These are phyloP conservation scores for Magnaporthiopsis poae DNA, from an alignment of 2,329 filamentous ascomycete species.

Conservation along the genomic window DNA sequence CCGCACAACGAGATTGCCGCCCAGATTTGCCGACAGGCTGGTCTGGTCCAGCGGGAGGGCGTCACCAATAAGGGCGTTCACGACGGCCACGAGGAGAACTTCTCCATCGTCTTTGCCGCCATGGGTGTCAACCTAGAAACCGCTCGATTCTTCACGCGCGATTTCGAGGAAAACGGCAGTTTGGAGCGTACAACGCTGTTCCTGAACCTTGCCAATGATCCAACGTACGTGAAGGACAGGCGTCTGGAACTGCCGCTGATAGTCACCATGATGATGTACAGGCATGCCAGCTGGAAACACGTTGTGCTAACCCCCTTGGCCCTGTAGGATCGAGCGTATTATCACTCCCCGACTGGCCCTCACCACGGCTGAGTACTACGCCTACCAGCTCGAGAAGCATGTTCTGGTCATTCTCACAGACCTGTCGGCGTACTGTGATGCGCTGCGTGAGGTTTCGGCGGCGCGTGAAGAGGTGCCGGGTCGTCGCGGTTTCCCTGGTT, in stretches of 20 bases:
- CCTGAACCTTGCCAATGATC: slow-evolving; percentile 97
- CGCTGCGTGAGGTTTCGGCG: slow-evolving; percentile 94
- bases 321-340: slow-evolving; percentile 84
- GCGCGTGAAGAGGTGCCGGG: slow-evolving; percentile 97
- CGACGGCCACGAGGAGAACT: slow-evolving; percentile 96
- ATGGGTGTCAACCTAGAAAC: slow-evolving; percentile 99
- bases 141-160: slow-evolving; percentile 91
- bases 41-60: slow-evolving; percentile 71
- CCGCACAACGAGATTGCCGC: slow-evolving; percentile 99
- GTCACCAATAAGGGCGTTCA: slow-evolving; percentile 86
- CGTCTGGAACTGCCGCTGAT: not conserved
- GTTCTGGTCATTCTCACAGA: slow-evolving; percentile 97
- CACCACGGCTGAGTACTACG: slow-evolving; percentile 98
- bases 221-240: slow-evolving; percentile 58
- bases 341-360: slow-evolving; percentile 96
- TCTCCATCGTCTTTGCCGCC: slow-evolving; percentile 97
- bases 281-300: slow-evolving; percentile 11
- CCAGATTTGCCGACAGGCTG: slow-evolving; percentile 94
- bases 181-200: slow-evolving; percentile 95
- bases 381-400: slow-evolving; percentile 99
- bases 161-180: slow-evolving; percentile 98
- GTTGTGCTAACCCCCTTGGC: not conserved
- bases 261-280: not conserved
- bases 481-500: slow-evolving; percentile 98
- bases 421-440: slow-evolving; percentile 95